Conservation (phyloP, 345 rosid species). For the Linum usitatissimum region DNA sequence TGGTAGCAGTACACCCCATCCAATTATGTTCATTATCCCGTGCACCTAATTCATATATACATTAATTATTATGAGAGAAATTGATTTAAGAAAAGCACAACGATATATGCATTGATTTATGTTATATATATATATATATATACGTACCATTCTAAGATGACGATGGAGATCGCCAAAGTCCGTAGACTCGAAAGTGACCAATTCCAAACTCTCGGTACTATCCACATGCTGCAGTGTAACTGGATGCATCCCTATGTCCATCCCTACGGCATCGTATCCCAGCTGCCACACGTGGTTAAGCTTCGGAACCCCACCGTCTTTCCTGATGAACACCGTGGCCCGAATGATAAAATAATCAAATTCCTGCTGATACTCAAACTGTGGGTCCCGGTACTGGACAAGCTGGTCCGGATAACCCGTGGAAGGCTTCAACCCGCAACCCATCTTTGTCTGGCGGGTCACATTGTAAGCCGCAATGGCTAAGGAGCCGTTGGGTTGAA, state of each 20-base stretch:
- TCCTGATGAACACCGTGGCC: neutral
- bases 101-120: too few relatives aligned
- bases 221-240: constrained; percentile 29
- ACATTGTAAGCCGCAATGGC: neutral
- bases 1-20: constrained; percentile 46
- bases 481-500: neutral
- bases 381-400: neutral
- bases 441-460: neutral
- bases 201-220: constrained; percentile 28
- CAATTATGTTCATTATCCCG: constrained; percentile 40
- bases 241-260: constrained; percentile 25
- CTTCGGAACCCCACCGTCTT: constrained; percentile 1
- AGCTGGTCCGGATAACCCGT: neutral
- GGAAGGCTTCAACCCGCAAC: neutral
- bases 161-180: constrained; percentile 2
- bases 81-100: too few relatives aligned
- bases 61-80: too few relatives aligned
- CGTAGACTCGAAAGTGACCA: neutral
- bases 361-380: neutral
- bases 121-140: too few relatives aligned
- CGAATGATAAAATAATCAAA: neutral
- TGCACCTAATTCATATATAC: too few relatives aligned
- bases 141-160: constrained; percentile 33
- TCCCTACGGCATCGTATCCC: constrained; percentile 19
- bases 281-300: constrained; percentile 49